Percentiles rank a stretch among this genome's conserved stretches.
Evolutionary conservation across 331 rosid species (phyloP).

Genomic region (Dryas integrifolia): DNA sequence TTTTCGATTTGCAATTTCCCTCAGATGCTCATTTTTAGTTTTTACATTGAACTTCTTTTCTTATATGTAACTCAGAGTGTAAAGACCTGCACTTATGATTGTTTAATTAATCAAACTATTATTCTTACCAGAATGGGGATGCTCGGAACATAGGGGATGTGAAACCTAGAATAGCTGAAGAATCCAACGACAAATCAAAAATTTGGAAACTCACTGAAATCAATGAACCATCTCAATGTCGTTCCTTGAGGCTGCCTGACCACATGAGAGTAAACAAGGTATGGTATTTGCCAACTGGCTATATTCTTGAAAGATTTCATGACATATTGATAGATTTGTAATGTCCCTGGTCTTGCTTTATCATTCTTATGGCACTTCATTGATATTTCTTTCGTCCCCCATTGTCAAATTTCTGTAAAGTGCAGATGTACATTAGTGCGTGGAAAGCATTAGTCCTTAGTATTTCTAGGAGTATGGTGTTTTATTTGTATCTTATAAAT

Average conservation of each 20-base stretch:
- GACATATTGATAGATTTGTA: neutral
- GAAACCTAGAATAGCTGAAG: constrained; percentile 91
- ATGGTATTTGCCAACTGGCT: constrained; percentile 14
- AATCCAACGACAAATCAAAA: constrained; percentile 93
- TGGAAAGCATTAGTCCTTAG: neutral
- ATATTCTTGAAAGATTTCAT: neutral
- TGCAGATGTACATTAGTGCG: neutral
- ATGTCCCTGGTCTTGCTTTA: neutral
- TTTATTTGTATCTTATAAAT: too few species aligned
- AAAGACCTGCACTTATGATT: constrained; percentile 9
- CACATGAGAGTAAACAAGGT: constrained; percentile 80
- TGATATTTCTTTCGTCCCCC: neutral
- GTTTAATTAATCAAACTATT: constrained; percentile 20
- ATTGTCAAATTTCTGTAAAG: neutral
- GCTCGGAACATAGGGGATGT: constrained; percentile 80
- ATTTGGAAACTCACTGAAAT: constrained; percentile 97
- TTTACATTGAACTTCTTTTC: constrained; percentile 1
- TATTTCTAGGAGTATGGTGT: too few species aligned
- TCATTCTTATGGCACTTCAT: neutral
- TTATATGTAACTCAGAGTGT: neutral
- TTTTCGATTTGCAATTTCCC: constrained; percentile 8
- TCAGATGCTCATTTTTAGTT: constrained; percentile 5
- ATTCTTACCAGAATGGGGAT: constrained; percentile 72
- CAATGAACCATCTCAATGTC: constrained; percentile 84
- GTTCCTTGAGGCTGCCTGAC: constrained; percentile 92